phyloP scores from a whole-genome alignment of 371 early-diverging fungal species.

The Zopfochytrium polystomum region DNA sequence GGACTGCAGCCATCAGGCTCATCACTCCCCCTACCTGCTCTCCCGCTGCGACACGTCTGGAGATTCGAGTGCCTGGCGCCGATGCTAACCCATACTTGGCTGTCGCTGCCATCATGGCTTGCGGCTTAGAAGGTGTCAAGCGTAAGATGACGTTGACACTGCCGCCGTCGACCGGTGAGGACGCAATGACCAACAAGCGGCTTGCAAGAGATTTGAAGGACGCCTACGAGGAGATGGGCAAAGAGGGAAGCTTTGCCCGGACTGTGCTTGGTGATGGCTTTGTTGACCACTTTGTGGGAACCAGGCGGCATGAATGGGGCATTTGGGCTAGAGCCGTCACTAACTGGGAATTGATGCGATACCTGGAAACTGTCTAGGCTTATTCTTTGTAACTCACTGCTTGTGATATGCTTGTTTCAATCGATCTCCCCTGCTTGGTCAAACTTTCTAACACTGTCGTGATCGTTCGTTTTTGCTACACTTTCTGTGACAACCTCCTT shows the following conservation, averaged over 20 bases:
- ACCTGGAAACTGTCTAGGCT: too few relatives aligned
- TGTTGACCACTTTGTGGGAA: conserved; percentile 73
- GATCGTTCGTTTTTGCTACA: too few relatives aligned
- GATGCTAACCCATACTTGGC: conserved; percentile 81
- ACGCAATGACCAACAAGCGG: too few relatives aligned
- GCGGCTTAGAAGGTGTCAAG: conserved; percentile 72
- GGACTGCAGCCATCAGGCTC: conserved; percentile 70
- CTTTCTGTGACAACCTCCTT: too few relatives aligned
- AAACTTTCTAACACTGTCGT: too few relatives aligned
- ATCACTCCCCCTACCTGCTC: conserved; percentile 72
- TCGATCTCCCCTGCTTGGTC: too few relatives aligned
- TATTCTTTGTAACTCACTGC: too few relatives aligned
- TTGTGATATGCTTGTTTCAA: too few relatives aligned
- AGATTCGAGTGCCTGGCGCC: conserved; percentile 76
- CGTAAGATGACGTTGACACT: conserved; percentile 48
- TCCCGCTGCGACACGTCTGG: conserved; percentile 63
- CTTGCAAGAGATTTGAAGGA: conserved; percentile 68
- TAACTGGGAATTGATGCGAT: conserved; percentile 70
- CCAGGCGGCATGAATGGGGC: conserved; percentile 70
- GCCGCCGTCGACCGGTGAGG: conserved; percentile 25
- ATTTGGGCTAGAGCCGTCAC: conserved; percentile 75
- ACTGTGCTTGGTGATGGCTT: conserved; percentile 74
- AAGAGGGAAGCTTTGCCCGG: conserved; percentile 65
- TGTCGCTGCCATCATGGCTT: conserved; percentile 72
- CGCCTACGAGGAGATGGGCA: conserved; percentile 63